Percentiles rank a stretch among this genome's conserved stretches.
Evolutionary conservation across 73 alveolate species (phyloP).

Genomic region (Paramecium biaurelia): DNA sequence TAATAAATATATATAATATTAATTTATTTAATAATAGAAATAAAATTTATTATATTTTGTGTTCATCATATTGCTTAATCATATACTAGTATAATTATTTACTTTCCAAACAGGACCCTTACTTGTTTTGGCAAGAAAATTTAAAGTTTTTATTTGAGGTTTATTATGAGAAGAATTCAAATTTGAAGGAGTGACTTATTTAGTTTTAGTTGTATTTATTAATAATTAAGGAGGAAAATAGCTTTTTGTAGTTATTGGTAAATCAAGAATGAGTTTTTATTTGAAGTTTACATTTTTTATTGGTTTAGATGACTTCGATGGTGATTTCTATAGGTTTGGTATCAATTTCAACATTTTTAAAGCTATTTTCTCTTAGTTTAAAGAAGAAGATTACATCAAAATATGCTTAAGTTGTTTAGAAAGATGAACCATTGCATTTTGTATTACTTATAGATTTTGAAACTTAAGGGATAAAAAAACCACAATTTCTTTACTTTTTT

Average conservation of each 20-base stretch:
- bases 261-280: not conserved
- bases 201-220: not conserved
- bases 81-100: not conserved
- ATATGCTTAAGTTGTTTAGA: not conserved
- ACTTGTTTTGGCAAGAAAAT: not conserved
- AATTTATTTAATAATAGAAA: not conserved
- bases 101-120: not conserved
- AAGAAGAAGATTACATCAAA: not conserved
- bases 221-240: not conserved
- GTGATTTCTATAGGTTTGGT: not conserved
- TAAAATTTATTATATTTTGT: not conserved
- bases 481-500: not conserved
- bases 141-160: not conserved
- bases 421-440: not conserved
- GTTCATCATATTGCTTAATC: not conserved
- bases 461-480: not conserved
- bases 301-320: not conserved
- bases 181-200: not conserved
- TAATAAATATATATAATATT: not conserved
- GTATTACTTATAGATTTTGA: not conserved
- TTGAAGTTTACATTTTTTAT: not conserved
- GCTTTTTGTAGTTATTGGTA: not conserved
- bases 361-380: conserved; percentile 2
- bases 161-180: not conserved
- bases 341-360: not conserved